These are phyloP conservation scores for Lactarius indigo DNA, from an alignment of 768 basidiomycete genomes.

Conservation along the genomic window DNA sequence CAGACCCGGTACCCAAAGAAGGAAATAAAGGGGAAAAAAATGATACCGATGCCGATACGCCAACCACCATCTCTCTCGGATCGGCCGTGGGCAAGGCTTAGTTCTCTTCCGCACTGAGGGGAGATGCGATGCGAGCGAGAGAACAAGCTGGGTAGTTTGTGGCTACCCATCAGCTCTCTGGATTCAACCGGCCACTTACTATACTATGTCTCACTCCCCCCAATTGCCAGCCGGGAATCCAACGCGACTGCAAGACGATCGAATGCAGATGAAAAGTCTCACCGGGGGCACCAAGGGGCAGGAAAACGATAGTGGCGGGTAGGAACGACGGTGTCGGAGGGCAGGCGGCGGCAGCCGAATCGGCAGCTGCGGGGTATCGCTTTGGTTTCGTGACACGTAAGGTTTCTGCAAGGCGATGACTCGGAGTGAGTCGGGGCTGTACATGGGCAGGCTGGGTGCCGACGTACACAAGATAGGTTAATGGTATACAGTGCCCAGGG, in stretches of 20 bases:
- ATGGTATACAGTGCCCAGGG: not conserved
- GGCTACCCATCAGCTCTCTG: not conserved
- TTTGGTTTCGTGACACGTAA: not conserved
- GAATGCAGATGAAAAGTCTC: not conserved
- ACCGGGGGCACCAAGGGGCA: not conserved
- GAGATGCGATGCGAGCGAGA: not conserved
- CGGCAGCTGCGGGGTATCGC: not conserved
- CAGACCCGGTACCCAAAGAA: not conserved
- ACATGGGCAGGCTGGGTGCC: no score
- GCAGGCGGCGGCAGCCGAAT: not conserved
- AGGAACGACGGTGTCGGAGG: not conserved
- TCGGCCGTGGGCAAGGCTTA: not conserved
- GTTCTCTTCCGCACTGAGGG: not conserved
- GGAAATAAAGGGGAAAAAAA: not conserved
- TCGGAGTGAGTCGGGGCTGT: no score
- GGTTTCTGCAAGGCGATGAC: not conserved
- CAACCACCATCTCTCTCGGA: not conserved
- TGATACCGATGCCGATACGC: not conserved
- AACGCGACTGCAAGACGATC: not conserved
- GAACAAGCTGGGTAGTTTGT: not conserved
- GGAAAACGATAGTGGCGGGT: not conserved
- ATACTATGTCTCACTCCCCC: not conserved
- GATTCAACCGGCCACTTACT: not conserved
- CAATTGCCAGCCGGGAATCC: not conserved
- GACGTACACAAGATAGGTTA: not conserved